Conservation (phyloP, 345 rosid genomes). For the Eutrema heterophyllum region DNA sequence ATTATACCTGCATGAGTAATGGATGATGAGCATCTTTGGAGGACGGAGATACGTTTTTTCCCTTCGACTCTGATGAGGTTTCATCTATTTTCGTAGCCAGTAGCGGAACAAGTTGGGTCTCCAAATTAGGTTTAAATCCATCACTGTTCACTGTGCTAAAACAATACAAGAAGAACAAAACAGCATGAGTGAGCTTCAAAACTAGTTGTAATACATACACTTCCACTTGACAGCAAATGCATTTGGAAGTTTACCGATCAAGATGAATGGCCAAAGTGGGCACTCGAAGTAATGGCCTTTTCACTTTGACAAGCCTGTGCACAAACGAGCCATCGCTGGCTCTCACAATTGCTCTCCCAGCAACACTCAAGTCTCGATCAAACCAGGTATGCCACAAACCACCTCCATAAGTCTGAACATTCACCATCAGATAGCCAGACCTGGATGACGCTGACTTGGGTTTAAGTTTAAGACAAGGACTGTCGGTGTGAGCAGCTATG, state of each 20-base stretch:
- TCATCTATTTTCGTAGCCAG: conserved; percentile 67
- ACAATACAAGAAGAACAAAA: conserved; percentile 30
- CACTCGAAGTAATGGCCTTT: conserved; percentile 74
- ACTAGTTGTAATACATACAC: background rate
- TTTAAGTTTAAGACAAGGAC: conserved; percentile 92
- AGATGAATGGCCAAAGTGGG: conserved; percentile 95
- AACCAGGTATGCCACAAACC: conserved; percentile 99
- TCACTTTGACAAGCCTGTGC: conserved; percentile 81
- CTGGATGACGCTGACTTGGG: conserved; percentile 87
- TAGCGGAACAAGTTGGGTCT: conserved; percentile 76
- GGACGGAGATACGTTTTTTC: conserved; percentile 35
- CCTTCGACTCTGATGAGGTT: conserved; percentile 42
- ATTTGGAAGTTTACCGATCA: conserved; percentile 44
- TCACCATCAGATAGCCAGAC: conserved; percentile 81
- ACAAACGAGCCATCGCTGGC: conserved; percentile 58
- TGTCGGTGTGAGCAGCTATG: conserved; percentile 93
- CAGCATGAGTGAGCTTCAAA: conserved; percentile 7
- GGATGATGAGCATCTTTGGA: conserved; percentile 74
- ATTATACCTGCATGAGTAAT: conserved; percentile 73
- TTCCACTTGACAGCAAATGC: background rate
- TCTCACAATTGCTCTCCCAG: conserved; percentile 82
- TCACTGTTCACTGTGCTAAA: conserved; percentile 84
- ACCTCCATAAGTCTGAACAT: conserved; percentile 93
- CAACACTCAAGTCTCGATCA: conserved; percentile 93
- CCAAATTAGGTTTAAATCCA: conserved; percentile 93